Evolutionary conservation across 371 early-diverging fungal genomes (phyloP), one percentile per base, ranked within the genome.

Genomic region (Mortierella sp.): DNA sequence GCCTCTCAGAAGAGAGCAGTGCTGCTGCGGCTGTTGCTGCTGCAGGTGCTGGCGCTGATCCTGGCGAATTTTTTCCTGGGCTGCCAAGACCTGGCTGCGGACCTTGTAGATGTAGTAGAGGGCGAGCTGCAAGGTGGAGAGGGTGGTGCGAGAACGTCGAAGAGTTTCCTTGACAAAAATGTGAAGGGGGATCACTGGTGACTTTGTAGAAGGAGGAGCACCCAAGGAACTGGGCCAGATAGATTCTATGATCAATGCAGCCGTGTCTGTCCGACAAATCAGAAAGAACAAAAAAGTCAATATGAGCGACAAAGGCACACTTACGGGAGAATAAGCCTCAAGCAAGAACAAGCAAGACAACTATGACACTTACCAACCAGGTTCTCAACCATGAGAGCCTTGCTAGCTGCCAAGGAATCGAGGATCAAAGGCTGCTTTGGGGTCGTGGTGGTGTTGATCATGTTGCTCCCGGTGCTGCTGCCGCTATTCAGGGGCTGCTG

Each of bases 141-240:
- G 92, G 21, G 93, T 90, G n/a, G 91, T 90, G 53, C 87, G 85
- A 34, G 92, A 92, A 34, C 93, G 84, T 57, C 89, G 85, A 12
- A 94, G 79, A 19, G 93, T 87, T 72, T 94, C 93, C 56, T 90
- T 87, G 67, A 94, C 88, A 72, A 93, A 93, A 64, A 81, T 73
- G 52, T 86, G 84, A 54, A 93, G 81, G 44, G 92, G 90, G 48
- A 88, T 85, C 43, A 87, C 84, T 55, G 83, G 81, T 8, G 80
- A 78, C 61, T 72, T 72, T 23, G 66, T 31, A 3, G 72, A 61
- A 43, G 60, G 64, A 24, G 60, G 61, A 6, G 54, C 66, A 47
- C 72, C 66, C 4, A 52, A 46, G 0, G 81, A 79, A 48, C 71
- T 82, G 6, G 78, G 72, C 89, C 89, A 88, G 62, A 87, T 86